Evolutionary conservation across 495 filamentous ascomycete genomes (phyloP).

Genomic region (Aspergillus coremiiformis): DNA sequence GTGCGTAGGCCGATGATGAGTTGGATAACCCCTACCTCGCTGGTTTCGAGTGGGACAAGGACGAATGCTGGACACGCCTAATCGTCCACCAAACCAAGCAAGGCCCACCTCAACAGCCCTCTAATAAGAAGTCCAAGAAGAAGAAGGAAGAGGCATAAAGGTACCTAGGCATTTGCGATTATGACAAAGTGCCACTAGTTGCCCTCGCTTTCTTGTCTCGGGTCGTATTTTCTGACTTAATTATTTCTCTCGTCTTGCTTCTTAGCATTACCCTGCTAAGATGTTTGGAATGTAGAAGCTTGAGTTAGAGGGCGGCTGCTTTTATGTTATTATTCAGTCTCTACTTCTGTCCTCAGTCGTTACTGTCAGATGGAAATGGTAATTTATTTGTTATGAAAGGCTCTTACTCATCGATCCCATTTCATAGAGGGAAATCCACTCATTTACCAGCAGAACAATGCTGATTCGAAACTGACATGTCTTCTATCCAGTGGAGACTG

Average conservation of each 20-base stretch:
- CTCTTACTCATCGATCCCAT: no score
- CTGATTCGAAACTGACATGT: no score
- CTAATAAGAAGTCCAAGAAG: conserved; percentile 65
- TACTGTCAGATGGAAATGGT: neutral
- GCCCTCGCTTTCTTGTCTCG: neutral
- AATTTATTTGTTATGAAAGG: no score
- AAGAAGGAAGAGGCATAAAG: conserved; percentile 41
- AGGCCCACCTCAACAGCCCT: conserved; percentile 41
- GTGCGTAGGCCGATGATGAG: conserved; percentile 73
- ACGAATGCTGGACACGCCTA: conserved; percentile 69
- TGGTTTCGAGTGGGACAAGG: conserved; percentile 92
- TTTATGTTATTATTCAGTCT: conserved; percentile 9
- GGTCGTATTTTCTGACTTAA: neutral
- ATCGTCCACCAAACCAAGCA: conserved; percentile 78
- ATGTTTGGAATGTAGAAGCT: conserved; percentile 24
- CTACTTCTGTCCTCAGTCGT: conserved; percentile 6
- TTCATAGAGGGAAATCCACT: no score
- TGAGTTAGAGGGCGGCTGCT: conserved; percentile 20
- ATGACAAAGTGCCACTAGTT: neutral
- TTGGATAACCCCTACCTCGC: conserved; percentile 71
- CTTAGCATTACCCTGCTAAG: conserved; percentile 12
- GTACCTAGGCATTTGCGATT: neutral
- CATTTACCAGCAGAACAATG: no score
- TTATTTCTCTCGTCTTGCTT: conserved; percentile 6
- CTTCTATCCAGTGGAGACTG: no score